These are phyloP conservation scores for Rhodotorula sp. DNA, from an alignment of 1,284 basidiomycete species.

Conservation along the genomic window DNA sequence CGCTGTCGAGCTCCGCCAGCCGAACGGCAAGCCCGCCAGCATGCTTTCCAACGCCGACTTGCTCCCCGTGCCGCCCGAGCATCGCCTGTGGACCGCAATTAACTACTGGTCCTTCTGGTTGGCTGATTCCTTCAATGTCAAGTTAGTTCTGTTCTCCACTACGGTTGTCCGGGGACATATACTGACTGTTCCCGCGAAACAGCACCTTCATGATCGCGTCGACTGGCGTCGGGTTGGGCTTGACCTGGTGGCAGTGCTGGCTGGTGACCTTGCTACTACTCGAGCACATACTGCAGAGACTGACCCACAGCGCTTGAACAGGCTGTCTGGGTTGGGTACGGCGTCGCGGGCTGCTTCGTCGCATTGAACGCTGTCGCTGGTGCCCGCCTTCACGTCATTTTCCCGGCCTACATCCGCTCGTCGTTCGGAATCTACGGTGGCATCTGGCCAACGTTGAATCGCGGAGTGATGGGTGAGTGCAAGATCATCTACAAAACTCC, in stretches of 20 bases:
- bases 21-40: constrained; percentile 1
- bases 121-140: constrained; percentile 76
- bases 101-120: constrained; percentile 73
- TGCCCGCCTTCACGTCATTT: constrained; percentile 56
- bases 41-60: constrained; percentile 60
- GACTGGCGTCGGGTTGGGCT: constrained; percentile 54
- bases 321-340: constrained; percentile 71
- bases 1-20: constrained; percentile 20
- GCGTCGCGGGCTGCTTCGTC: constrained; percentile 69
- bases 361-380: constrained; percentile 78
- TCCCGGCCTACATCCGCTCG: constrained; percentile 50
- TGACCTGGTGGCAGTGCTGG: constrained; percentile 79
- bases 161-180: no score
- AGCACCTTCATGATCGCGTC: constrained; percentile 59
- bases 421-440: constrained; percentile 65
- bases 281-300: constrained; percentile 41
- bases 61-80: constrained; percentile 61
- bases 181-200: background rate
- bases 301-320: constrained; percentile 14
- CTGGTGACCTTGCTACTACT: constrained; percentile 48
- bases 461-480: constrained; percentile 2
- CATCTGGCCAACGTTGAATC: constrained; percentile 76
- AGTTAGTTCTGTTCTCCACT: constrained; percentile 42
- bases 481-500: background rate
- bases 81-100: constrained; percentile 63